Percentiles rank a stretch among this genome's conserved stretches.
Conservation (phyloP, 176 grass and related monocot genomes). For the Avena sativa region DNA sequence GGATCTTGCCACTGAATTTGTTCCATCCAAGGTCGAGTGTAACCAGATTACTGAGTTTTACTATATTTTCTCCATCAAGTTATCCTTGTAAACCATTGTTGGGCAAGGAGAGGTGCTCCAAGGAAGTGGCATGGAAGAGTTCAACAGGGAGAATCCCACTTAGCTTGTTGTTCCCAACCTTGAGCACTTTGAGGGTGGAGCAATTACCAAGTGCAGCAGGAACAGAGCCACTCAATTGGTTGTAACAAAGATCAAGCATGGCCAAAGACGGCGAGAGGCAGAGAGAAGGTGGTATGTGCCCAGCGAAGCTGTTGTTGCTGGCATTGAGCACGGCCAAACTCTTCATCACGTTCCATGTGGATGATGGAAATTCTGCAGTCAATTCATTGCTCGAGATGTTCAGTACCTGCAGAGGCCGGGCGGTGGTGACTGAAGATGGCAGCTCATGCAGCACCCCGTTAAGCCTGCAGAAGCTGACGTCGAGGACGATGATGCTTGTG, state of each 20-base stretch:
- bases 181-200: slow-evolving; percentile 20
- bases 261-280: background rate
- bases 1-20: background rate
- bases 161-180: slow-evolving; percentile 29
- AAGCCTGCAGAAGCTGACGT: slow-evolving; percentile 38
- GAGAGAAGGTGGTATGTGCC: background rate
- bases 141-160: slow-evolving; percentile 25
- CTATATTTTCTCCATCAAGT: background rate
- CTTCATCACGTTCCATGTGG: background rate
- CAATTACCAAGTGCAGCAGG: slow-evolving; percentile 7
- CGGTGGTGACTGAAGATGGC: background rate
- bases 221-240: slow-evolving; percentile 14
- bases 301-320: slow-evolving; percentile 23
- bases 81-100: slow-evolving; percentile 16
- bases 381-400: slow-evolving; percentile 36
- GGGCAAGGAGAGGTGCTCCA: slow-evolving; percentile 28
- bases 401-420: slow-evolving; percentile 16
- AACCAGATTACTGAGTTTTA: slow-evolving; percentile 34
- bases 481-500: background rate
- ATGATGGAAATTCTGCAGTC: background rate
- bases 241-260: slow-evolving; percentile 39
- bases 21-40: slow-evolving; percentile 37
- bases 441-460: background rate
- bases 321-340: background rate
- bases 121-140: background rate